These are phyloP conservation scores for Candida sp. DNA, from an alignment of 1,139 yeast species.

Conservation along the genomic window DNA sequence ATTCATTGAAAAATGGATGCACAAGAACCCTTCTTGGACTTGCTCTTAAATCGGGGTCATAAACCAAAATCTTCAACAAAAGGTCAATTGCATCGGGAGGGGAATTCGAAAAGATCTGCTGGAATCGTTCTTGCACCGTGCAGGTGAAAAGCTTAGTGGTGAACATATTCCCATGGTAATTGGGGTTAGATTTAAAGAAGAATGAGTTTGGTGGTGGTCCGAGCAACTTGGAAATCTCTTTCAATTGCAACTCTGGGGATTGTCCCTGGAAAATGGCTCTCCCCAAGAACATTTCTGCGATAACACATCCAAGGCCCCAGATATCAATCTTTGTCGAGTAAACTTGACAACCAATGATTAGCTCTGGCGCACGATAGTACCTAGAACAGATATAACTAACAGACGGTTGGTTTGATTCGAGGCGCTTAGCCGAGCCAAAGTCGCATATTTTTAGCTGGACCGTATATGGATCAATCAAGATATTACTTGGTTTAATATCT, in stretches of 20 bases:
- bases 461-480: slow-evolving; percentile 65
- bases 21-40: slow-evolving; percentile 66
- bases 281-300: slow-evolving; percentile 81
- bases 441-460: slow-evolving; percentile 74
- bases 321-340: slow-evolving; percentile 79
- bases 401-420: slow-evolving; percentile 70
- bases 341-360: slow-evolving; percentile 71
- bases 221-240: slow-evolving; percentile 72
- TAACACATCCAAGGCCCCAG: slow-evolving; percentile 85
- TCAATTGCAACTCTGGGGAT: slow-evolving; percentile 68
- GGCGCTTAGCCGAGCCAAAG: slow-evolving; percentile 77
- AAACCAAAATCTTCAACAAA: slow-evolving; percentile 64
- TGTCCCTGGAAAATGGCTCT: slow-evolving; percentile 82
- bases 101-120: slow-evolving; percentile 66
- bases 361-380: slow-evolving; percentile 81
- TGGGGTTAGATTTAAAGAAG: slow-evolving; percentile 70
- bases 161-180: slow-evolving; percentile 71
- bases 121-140: slow-evolving; percentile 57
- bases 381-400: slow-evolving; percentile 80
- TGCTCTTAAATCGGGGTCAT: slow-evolving; percentile 68
- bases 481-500: slow-evolving; percentile 79
- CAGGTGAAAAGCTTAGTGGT: slow-evolving; percentile 67
- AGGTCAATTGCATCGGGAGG: slow-evolving; percentile 71
- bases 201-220: slow-evolving; percentile 78
- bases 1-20: slow-evolving; percentile 69